A percentile compares a stretch with the other conserved stretches of the same genome.
Evolutionary conservation across 148 eudicot species (phyloP).

Genomic region (Rheum nobile): DNA sequence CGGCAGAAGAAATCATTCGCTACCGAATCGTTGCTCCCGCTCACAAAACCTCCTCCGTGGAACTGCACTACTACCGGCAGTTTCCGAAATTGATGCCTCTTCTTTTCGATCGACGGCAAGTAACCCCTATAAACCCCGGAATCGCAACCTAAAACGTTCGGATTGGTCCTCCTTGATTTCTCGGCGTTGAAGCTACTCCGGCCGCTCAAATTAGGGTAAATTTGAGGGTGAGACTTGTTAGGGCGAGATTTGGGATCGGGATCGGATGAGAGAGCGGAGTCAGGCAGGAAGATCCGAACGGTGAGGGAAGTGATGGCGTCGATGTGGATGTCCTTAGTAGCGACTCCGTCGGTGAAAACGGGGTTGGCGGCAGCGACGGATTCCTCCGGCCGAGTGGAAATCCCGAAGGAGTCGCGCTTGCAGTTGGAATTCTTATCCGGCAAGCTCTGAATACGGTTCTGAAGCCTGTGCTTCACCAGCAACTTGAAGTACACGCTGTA

Average conservation of each 20-base stretch:
- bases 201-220: constrained; percentile 12
- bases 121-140: constrained; percentile 49
- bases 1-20: constrained; percentile 79
- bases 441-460: constrained; percentile 45
- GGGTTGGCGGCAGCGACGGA: constrained; percentile 65
- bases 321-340: constrained; percentile 86
- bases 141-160: constrained; percentile 9
- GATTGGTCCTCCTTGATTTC: constrained; percentile 35
- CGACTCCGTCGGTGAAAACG: constrained; percentile 70
- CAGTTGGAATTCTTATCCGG: constrained; percentile 16
- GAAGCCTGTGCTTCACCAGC: constrained; percentile 63
- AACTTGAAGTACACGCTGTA: constrained; percentile 92
- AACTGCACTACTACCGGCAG: constrained; percentile 86
- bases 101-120: constrained; percentile 28
- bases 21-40: constrained; percentile 78
- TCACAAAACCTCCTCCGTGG: constrained; percentile 91
- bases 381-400: constrained; percentile 77
- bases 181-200: constrained; percentile 40
- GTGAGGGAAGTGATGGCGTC: constrained; percentile 63
- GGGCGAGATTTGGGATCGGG: not conserved
- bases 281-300: constrained; percentile 73
- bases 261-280: constrained; percentile 21
- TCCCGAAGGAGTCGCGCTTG: constrained; percentile 34
- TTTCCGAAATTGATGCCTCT: constrained; percentile 28
- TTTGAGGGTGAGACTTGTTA: not conserved